These are phyloP conservation scores for Ascoidea asiatica DNA, from an alignment of 805 yeast species.

Conservation along the genomic window DNA sequence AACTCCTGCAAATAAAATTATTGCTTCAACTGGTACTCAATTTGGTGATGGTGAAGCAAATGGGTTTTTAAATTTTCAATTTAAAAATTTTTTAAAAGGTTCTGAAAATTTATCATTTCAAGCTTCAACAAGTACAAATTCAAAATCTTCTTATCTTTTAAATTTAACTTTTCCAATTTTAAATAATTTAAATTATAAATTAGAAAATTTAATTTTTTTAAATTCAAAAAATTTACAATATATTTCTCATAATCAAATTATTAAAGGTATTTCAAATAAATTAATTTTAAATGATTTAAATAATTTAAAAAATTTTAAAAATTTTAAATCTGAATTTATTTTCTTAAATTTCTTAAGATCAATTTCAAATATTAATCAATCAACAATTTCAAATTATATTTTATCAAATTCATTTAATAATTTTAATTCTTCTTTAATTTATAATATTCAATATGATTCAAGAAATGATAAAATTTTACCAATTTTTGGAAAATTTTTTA, in stretches of 20 bases:
- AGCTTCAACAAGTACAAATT: conserved; percentile 47
- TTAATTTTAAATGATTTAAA: conserved; percentile 15
- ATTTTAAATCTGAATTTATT: conserved; percentile 24
- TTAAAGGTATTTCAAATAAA: conserved; percentile 29
- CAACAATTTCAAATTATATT: conserved; percentile 37
- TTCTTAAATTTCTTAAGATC: conserved; percentile 39
- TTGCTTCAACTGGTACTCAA: conserved; percentile 88
- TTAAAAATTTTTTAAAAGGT: conserved; percentile 50
- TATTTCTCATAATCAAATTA: conserved; percentile 39
- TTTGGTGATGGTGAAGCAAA: conserved; percentile 96
- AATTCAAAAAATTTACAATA: conserved; percentile 36
- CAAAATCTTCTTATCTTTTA: conserved; percentile 37
- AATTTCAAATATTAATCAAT: conserved; percentile 24
- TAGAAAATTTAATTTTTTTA: conserved; percentile 36
- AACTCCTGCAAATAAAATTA: conserved; percentile 52
- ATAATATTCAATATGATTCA: conserved; percentile 26
- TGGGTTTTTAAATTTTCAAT: conserved; percentile 72
- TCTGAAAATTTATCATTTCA: conserved; percentile 48
- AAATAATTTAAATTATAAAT: conserved; percentile 35
- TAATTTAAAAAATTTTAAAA: conserved; percentile 5
- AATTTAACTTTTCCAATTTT: conserved; percentile 38
- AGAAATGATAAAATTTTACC: conserved; percentile 31
- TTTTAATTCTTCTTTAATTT: conserved; percentile 39
- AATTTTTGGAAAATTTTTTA: conserved; percentile 24
- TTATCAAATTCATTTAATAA: conserved; percentile 50